Evolutionary conservation across 441 rosid species (phyloP), one percentile per base, ranked within the genome.

Genomic region (Capsella rubella): DNA sequence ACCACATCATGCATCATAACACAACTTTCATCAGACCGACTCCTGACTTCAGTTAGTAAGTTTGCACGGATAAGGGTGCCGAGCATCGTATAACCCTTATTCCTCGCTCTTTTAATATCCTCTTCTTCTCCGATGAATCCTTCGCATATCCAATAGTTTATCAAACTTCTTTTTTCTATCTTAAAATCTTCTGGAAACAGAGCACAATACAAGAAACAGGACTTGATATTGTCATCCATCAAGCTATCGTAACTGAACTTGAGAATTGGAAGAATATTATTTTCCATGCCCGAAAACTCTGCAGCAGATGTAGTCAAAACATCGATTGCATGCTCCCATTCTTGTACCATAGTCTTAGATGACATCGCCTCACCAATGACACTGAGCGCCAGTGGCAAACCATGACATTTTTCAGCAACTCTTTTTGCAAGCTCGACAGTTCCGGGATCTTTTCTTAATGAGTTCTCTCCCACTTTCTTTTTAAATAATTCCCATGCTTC

Each of bases 151-250:
- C 65, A 57, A 2, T 49, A 45, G 1, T 57, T 3, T 45, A 35
- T 46, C 47, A 57, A 43, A 1, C 0, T 0, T n/a, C 35, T 47
- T 57, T 45, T 69, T 0, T 9, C 3, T 46, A 70, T 58, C 11
- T 1, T 0, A 15, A 16, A 8, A 7, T 71, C 45, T n/a, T 35
- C 43, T 0, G 80, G 81, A 58, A 75, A 81, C 21, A 81, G 45
- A 42, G 73, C 59, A 75, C 82, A 79, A 16, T 86, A 84, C 2
- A 82, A 5, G 16, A 84, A 75, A 50, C 87, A 81, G 0, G 43
- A 58, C 46, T n/a, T 65, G 10, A 34, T 8, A 11, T 9, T 13
- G 3, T 82, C 72, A 45, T 53, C 43, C 1, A 27, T 27, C 62
- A 82, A 60, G 13, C 31, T 37, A 1, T 81, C 78, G 11, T 81